Evolutionary conservation across 768 basidiomycete genomes (phyloP).

Genomic region (Amanita rimosa): DNA sequence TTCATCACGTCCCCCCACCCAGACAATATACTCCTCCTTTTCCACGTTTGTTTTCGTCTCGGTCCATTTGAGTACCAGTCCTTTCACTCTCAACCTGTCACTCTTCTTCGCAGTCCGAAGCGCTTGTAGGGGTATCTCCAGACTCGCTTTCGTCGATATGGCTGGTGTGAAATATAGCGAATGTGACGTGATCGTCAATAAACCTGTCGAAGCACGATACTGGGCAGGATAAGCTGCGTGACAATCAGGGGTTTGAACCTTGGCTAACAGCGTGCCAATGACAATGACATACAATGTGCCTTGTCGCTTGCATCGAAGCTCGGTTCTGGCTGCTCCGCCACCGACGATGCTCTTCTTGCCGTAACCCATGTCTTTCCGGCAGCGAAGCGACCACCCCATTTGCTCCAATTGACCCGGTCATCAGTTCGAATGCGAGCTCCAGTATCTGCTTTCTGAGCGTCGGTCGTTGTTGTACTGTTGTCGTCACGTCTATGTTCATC

Average conservation of each 20-base stretch:
- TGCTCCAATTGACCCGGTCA: conserved; percentile 36
- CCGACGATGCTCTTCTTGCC: conserved; percentile 19
- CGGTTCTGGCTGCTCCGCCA: conserved; percentile 10
- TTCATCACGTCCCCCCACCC: conserved; percentile 54
- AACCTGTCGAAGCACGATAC: conserved; percentile 38
- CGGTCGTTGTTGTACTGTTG: not conserved
- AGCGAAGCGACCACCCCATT: conserved; percentile 39
- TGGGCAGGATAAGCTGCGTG: conserved; percentile 50
- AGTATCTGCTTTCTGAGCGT: conserved; percentile 9
- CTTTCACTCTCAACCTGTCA: conserved; percentile 32
- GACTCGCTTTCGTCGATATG: conserved; percentile 29
- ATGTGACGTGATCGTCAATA: conserved; percentile 44
- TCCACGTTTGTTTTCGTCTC: conserved; percentile 18
- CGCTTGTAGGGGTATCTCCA: conserved; percentile 31
- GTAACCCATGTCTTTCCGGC: conserved; percentile 31
- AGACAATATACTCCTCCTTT: conserved; percentile 43
- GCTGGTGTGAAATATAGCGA: conserved; percentile 46
- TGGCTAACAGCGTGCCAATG: not conserved
- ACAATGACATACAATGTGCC: conserved; percentile 23
- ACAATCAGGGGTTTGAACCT: not conserved
- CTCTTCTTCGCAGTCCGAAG: conserved; percentile 49
- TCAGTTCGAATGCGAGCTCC: conserved; percentile 1
- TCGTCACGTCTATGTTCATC: not conserved
- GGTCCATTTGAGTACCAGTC: conserved; percentile 37
- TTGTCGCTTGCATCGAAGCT: conserved; percentile 10